Evolutionary conservation across 768 basidiomycete genomes (phyloP).

Genomic region (Cystobasidium ongulense): DNA sequence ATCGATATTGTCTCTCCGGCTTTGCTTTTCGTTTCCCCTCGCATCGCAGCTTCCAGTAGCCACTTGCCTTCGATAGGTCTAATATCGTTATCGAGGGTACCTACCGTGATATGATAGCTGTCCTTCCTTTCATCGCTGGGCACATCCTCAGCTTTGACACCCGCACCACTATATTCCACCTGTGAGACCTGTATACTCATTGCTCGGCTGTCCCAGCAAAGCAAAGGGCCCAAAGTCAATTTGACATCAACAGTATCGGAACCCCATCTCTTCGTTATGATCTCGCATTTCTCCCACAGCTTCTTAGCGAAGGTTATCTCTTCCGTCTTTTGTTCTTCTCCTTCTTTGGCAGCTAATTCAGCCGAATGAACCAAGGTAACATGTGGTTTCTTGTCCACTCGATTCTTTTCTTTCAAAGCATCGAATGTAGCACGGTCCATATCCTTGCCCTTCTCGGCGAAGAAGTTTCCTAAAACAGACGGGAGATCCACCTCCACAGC

Average conservation of each 20-base stretch:
- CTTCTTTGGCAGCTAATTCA: slow-evolving; percentile 45
- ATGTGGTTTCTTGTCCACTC: slow-evolving; percentile 63
- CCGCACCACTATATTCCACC: slow-evolving; percentile 48
- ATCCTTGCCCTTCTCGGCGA: slow-evolving; percentile 19
- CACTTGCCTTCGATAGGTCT: slow-evolving; percentile 61
- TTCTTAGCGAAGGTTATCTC: slow-evolving; percentile 40
- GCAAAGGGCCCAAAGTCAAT: slow-evolving; percentile 44
- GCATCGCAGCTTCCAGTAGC: slow-evolving; percentile 56
- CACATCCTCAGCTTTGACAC: slow-evolving; percentile 39
- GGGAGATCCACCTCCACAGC: slow-evolving; percentile 57
- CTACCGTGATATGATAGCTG: slow-evolving; percentile 78
- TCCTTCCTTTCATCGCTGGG: slow-evolving; percentile 48
- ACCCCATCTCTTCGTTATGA: slow-evolving; percentile 46
- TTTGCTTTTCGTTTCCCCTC: slow-evolving; percentile 38
- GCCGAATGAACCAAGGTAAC: slow-evolving; percentile 75
- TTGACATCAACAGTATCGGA: slow-evolving; percentile 58
- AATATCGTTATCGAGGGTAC: slow-evolving; percentile 55
- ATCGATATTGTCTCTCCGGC: slow-evolving; percentile 38
- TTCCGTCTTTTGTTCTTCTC: slow-evolving; percentile 32
- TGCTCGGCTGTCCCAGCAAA: slow-evolving; percentile 68
- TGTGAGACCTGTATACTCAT: slow-evolving; percentile 71
- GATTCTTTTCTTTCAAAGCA: slow-evolving; percentile 48
- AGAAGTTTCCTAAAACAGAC: slow-evolving; percentile 33
- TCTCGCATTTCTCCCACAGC: slow-evolving; percentile 34
- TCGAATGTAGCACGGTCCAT: slow-evolving; percentile 50